phyloP scores from a whole-genome alignment of 768 basidiomycete species.

The Pseudohyphozyma bogoriensis region DNA sequence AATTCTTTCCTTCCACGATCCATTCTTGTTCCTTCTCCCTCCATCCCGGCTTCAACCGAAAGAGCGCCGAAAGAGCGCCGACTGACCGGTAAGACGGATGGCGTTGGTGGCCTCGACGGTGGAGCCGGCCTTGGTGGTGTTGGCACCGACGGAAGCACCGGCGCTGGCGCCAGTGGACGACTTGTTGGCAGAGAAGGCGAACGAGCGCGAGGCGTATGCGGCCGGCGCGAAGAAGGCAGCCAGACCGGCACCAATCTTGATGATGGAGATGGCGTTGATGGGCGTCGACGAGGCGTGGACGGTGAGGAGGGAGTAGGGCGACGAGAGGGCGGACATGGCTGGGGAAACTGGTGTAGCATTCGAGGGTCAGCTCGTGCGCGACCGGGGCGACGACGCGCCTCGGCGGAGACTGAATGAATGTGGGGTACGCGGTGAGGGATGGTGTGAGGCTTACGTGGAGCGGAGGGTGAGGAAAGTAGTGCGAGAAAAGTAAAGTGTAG shows the following conservation, averaged over 20 bases:
- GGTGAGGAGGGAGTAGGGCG: constrained; percentile 26
- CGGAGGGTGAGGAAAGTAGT: too few species aligned
- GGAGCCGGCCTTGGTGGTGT: constrained; percentile 14
- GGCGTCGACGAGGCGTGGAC: constrained; percentile 16
- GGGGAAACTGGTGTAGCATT: background rate
- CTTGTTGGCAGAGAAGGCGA: constrained; percentile 11
- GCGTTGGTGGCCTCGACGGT: background rate
- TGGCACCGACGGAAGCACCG: constrained; percentile 11
- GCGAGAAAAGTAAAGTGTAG: too few species aligned
- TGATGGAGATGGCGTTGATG: constrained; percentile 19
- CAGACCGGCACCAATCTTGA: constrained; percentile 6
- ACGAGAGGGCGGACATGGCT: constrained; percentile 27
- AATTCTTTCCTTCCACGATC: background rate
- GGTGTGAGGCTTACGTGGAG: too few species aligned
- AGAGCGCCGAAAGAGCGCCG: background rate
- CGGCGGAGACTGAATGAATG: too few species aligned
- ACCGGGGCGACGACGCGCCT: too few species aligned
- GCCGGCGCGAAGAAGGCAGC: background rate
- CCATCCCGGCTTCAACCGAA: too few species aligned
- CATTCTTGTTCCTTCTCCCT: too few species aligned
- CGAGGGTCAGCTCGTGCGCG: too few species aligned
- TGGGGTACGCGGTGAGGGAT: too few species aligned
- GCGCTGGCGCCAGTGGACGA: constrained; percentile 3
- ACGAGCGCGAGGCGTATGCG: constrained; percentile 1
- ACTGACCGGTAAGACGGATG: constrained; percentile 7